Evolutionary conservation across 75 land plant species (phyloP).

Genomic region (Pinus taeda): DNA sequence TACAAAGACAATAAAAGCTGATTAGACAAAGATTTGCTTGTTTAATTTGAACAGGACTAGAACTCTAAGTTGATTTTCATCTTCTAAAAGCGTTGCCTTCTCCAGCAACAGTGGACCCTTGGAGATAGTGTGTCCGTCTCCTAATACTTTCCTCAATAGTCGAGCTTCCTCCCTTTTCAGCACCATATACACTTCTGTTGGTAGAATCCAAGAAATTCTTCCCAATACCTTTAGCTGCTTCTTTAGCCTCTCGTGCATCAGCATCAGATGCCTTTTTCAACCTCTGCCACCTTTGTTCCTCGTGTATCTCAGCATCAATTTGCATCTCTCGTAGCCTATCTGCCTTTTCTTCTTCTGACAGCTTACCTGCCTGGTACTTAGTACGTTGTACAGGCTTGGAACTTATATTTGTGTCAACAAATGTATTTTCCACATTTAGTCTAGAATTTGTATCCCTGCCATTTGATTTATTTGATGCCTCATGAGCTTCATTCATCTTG

Average conservation of each 20-base stretch:
- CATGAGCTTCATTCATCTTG: too few species aligned
- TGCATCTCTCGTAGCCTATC: constrained; percentile 80
- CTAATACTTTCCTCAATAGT: constrained; percentile 89
- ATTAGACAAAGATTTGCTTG: background rate
- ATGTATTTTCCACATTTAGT: background rate
- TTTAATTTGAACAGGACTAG: background rate
- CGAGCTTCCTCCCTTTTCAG: constrained; percentile 69
- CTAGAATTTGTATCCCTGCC: constrained; percentile 10
- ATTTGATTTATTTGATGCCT: background rate
- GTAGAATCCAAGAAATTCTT: constrained; percentile 75
- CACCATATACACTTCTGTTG: constrained; percentile 71
- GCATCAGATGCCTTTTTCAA: constrained; percentile 78
- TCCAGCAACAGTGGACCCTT: constrained; percentile 48
- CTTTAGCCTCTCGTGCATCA: constrained; percentile 60
- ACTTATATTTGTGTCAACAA: background rate
- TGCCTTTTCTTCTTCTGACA: constrained; percentile 84
- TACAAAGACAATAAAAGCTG: background rate
- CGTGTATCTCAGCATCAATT: constrained; percentile 85
- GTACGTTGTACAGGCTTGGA: constrained; percentile 17
- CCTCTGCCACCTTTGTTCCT: constrained; percentile 92
- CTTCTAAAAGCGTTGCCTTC: constrained; percentile 83
- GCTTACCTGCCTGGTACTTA: constrained; percentile 36
- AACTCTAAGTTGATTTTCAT: constrained; percentile 14
- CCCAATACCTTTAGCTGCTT: constrained; percentile 24
- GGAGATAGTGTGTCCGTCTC: constrained; percentile 70